These are phyloP conservation scores for Suillus plorans DNA, from an alignment of 768 basidiomycete species.

Conservation along the genomic window DNA sequence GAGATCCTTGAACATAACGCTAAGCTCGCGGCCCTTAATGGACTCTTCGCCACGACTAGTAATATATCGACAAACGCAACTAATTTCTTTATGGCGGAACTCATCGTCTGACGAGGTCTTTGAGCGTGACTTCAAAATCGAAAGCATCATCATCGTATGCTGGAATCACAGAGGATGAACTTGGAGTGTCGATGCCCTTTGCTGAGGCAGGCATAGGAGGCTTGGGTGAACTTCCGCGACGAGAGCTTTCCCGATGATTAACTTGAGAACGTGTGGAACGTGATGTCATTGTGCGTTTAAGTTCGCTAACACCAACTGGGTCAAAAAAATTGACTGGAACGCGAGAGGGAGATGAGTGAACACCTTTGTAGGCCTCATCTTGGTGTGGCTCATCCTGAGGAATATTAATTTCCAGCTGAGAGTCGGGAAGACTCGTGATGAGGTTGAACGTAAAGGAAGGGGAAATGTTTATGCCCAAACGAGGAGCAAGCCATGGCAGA, in stretches of 20 bases:
- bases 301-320: conserved; percentile 40
- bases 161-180: not conserved
- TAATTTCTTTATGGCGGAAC: not conserved
- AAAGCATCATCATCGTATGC: conserved; percentile 25
- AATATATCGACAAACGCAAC: not conserved
- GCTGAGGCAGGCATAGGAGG: not conserved
- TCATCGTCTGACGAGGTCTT: conserved; percentile 23
- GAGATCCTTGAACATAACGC: conserved; percentile 59
- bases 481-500: no score
- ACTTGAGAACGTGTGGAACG: conserved; percentile 2
- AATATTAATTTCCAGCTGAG: not conserved
- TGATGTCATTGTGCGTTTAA: conserved; percentile 31
- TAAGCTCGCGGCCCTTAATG: conserved; percentile 53
- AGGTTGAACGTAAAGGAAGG: not conserved
- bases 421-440: not conserved
- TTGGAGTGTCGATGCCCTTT: no score
- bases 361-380: no score
- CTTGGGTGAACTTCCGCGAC: not conserved
- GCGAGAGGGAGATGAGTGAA: conserved; percentile 9
- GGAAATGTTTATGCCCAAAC: not conserved
- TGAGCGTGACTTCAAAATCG: conserved; percentile 29
- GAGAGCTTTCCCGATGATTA: not conserved
- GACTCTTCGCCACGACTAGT: conserved; percentile 46
- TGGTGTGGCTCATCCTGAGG: not conserved
- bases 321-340: conserved; percentile 51